phyloP scores from a whole-genome alignment of 1,284 basidiomycete species.

The Testicularia cyperi region DNA sequence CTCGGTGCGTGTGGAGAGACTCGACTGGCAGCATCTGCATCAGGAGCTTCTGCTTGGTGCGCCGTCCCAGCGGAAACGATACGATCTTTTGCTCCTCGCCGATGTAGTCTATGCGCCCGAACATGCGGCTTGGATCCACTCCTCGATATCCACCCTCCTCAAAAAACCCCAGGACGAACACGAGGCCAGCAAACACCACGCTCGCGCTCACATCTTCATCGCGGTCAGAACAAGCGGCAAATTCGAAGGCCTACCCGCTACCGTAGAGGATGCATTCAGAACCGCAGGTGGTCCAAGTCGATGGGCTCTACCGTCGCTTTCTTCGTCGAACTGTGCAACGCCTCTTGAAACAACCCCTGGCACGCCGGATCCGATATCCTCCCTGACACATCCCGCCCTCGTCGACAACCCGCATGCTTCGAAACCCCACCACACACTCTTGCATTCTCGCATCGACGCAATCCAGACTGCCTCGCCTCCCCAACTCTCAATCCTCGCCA shows the following conservation, averaged over 20 bases:
- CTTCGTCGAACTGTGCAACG: constrained; percentile 7
- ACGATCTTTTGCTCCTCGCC: constrained; percentile 26
- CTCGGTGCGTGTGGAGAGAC: constrained; percentile 17
- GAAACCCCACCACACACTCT: constrained; percentile 10
- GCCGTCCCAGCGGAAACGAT: constrained; percentile 1
- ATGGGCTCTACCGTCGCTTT: constrained; percentile 13
- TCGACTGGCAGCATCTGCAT: constrained; percentile 33
- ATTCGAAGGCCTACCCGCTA: constrained; percentile 23
- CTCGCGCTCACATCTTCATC: constrained; percentile 35
- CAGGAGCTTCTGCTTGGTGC: constrained; percentile 1
- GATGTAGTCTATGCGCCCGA: constrained; percentile 36
- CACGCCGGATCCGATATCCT: constrained; percentile 9
- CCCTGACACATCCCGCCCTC: neutral
- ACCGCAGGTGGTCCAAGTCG: neutral
- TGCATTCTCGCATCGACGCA: constrained; percentile 19
- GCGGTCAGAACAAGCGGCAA: constrained; percentile 31
- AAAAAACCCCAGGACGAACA: constrained; percentile 3
- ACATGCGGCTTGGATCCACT: constrained; percentile 33
- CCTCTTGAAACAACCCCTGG: constrained; percentile 26
- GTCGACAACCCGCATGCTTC: too few relatives aligned
- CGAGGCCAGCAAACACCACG: neutral
- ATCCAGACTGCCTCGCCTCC: neutral
- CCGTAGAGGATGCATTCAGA: constrained; percentile 28
- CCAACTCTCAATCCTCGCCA: constrained; percentile 11
- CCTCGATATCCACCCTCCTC: constrained; percentile 25